Percentiles rank a stretch among this genome's conserved stretches.
Evolutionary conservation across 179 eudicot genomes (phyloP).

Genomic region (Beta macrorhiza): DNA sequence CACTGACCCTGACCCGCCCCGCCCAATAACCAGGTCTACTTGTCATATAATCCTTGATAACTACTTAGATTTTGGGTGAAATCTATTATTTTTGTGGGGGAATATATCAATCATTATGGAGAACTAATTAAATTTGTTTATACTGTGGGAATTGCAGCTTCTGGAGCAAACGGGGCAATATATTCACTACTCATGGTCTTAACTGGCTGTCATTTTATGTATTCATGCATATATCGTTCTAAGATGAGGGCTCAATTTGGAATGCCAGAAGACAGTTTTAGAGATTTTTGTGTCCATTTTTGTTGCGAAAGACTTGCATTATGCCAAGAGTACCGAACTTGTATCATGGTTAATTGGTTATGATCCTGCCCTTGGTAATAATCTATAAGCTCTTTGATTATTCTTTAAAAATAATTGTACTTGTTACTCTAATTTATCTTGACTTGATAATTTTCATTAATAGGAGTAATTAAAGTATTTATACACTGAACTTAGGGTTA

Average conservation of each 20-base stretch:
- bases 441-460: no score
- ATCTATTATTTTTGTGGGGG: no score
- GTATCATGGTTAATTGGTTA: constrained; percentile 33
- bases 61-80: no score
- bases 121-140: no score
- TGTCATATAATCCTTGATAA: no score
- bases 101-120: no score
- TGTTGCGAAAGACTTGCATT: constrained; percentile 53
- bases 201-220: constrained; percentile 40
- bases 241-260: constrained; percentile 44
- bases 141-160: constrained; percentile 39
- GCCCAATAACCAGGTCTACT: no score
- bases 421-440: no score
- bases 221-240: constrained; percentile 52
- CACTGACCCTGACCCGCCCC: no score
- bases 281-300: constrained; percentile 45
- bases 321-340: constrained; percentile 67
- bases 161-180: constrained; percentile 50
- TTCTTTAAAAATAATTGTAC: no score
- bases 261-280: constrained; percentile 31
- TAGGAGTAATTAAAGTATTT: no score
- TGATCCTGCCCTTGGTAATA: constrained; percentile 46
- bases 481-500: not conserved
- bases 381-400: not conserved
- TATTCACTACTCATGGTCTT: constrained; percentile 33